Evolutionary conservation across 2,329 filamentous ascomycete genomes (phyloP), one percentile per base, ranked within the genome.

Genomic region (Hymenoscyphus fructigenus): DNA sequence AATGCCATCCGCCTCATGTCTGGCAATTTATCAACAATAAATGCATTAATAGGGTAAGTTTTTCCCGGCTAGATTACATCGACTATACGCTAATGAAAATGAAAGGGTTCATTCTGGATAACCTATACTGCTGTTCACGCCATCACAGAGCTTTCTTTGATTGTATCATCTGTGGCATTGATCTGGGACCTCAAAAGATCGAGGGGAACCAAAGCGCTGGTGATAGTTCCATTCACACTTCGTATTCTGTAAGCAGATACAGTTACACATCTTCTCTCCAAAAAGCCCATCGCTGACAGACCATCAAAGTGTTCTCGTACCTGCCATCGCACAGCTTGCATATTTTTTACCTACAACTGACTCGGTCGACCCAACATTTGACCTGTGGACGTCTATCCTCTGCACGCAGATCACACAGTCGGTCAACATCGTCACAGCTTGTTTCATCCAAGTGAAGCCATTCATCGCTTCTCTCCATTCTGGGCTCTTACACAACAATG

Each of bases 241-340:
- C 56, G 56, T 58, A 58, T 58, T 29, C 56, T 58, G 56, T 58
- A 58, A 58, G 56, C 56, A 58, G 20, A 58, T 58, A 58, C 3
- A 58, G 7, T 6, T 23, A 58, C 56, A 58, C 5, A 32, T 32
- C 6, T n/a, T 58, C 29, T 44, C 41, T 20, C 41, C 17, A 44
- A 20, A 36, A 58, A 58, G 26, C 32, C 56, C 7, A 34, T 36
- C 10, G 12, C 56, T 58, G 56, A 58, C 56, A 58, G 56, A 58
- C 7, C 15, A 5, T 23, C 56, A 29, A 20, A 58, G 56, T 58
- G 56, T 58, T 26, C 29, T 58, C 56, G 29, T 58, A 32, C 56
- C 56, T 20, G 56, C 56, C 56, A 36, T 58, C 56, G 29, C 56
- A 58, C 56, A 58, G 29, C 26, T 36, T 20, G 56, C 29, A 32